phyloP scores from a whole-genome alignment of 208 protist species.

The Wallacemonas sp. region DNA sequence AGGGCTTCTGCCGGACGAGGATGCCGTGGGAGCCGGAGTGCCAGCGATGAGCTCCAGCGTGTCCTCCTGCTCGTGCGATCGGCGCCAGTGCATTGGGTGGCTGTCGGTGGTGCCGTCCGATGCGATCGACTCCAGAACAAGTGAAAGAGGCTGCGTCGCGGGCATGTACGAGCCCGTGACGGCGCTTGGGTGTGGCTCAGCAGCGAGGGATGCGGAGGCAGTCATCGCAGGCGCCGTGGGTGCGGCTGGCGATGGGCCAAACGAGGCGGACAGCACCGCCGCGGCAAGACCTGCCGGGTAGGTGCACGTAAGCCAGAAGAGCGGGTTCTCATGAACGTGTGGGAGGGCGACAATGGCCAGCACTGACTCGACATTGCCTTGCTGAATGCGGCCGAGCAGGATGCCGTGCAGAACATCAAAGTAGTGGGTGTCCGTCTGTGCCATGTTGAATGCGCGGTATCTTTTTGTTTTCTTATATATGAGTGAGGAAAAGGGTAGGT shows the following conservation, averaged over 20 bases:
- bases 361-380: constrained; percentile 39
- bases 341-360: constrained; percentile 44
- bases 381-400: constrained; percentile 47
- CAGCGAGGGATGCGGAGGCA: not conserved
- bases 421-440: constrained; percentile 26
- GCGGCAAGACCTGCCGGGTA: constrained; percentile 63
- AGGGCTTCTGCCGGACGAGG: not conserved
- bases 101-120: too few species aligned
- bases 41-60: constrained; percentile 7
- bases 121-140: too few species aligned
- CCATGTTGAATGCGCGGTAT: not conserved
- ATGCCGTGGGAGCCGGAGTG: not conserved
- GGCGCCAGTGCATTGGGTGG: too few species aligned
- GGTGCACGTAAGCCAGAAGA: constrained; percentile 80
- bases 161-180: not conserved
- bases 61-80: not conserved
- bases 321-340: constrained; percentile 32
- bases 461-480: not conserved
- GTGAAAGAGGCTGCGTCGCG: constrained; percentile 1
- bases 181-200: not conserved
- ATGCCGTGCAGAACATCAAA: constrained; percentile 70
- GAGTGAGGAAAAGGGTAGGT: not conserved
- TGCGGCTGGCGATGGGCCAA: not conserved
- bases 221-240: not conserved
- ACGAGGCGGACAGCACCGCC: constrained; percentile 35